Conservation (phyloP, 2,329 filamentous ascomycete genomes). For the Microdochium bolleyi region DNA sequence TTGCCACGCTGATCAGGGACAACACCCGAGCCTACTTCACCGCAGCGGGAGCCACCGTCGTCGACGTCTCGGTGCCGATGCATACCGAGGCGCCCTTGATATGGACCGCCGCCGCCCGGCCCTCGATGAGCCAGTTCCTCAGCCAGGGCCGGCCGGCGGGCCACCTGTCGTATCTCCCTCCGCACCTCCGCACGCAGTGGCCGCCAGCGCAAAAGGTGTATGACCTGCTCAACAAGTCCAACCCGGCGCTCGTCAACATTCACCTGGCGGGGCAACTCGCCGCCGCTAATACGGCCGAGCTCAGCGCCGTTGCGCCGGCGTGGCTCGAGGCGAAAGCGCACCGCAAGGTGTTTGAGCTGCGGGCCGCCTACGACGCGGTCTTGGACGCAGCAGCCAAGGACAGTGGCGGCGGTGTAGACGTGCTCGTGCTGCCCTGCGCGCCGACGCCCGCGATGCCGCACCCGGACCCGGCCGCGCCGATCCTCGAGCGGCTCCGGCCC, state of each 20-base stretch:
- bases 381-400: too few relatives aligned
- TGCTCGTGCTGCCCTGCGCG: conserved; percentile 40
- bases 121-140: conserved; percentile 21
- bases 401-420: too few relatives aligned
- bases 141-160: conserved; percentile 22
- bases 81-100: conserved; percentile 37
- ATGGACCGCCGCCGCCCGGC: conserved; percentile 34
- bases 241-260: conserved; percentile 38
- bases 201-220: conserved; percentile 30
- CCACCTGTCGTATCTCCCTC: conserved; percentile 21
- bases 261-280: conserved; percentile 30
- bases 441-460: conserved; percentile 34
- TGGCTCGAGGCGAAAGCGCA: conserved; percentile 34
- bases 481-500: conserved; percentile 30
- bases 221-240: conserved; percentile 29
- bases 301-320: background rate
- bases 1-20: conserved; percentile 10
- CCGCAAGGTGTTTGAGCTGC: conserved; percentile 33
- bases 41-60: conserved; percentile 32
- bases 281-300: too few relatives aligned
- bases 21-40: conserved; percentile 15
- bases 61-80: conserved; percentile 36
- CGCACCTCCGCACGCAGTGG: conserved; percentile 24
- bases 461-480: conserved; percentile 12
- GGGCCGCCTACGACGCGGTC: conserved; percentile 38